phyloP scores from a whole-genome alignment of 202 grass and related monocot genomes.

The Panicum hallii region DNA sequence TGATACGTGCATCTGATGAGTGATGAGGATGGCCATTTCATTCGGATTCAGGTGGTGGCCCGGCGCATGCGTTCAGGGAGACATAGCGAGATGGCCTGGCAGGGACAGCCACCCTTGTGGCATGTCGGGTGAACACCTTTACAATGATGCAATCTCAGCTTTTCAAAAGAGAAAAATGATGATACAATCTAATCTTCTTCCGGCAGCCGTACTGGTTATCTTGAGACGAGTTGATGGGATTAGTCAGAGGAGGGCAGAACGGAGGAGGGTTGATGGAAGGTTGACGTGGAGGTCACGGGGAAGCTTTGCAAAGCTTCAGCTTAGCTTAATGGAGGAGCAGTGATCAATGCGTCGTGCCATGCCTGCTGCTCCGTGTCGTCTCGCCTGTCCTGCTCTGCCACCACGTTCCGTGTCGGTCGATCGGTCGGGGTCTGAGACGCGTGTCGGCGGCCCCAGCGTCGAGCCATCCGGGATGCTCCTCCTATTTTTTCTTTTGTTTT shows the following conservation, averaged over 20 bases:
- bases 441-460: not conserved
- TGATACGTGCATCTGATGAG: not conserved
- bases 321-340: no score
- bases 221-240: not conserved
- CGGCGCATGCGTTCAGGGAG: not conserved
- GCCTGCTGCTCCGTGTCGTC: not conserved
- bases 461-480: no score
- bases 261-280: not conserved
- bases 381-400: not conserved
- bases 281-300: not conserved
- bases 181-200: not conserved
- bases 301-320: not conserved
- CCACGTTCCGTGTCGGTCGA: not conserved
- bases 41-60: conserved; percentile 10
- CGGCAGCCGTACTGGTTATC: not conserved
- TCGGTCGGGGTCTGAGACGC: not conserved
- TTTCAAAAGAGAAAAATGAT: no score
- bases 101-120: not conserved
- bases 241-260: not conserved
- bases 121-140: not conserved
- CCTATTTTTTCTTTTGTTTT: no score
- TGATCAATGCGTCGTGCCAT: not conserved
- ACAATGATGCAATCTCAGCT: no score
- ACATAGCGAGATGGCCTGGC: not conserved
- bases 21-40: not conserved